phyloP scores from a whole-genome alignment of 1,284 basidiomycete species.

The Testicularia cyperi region DNA sequence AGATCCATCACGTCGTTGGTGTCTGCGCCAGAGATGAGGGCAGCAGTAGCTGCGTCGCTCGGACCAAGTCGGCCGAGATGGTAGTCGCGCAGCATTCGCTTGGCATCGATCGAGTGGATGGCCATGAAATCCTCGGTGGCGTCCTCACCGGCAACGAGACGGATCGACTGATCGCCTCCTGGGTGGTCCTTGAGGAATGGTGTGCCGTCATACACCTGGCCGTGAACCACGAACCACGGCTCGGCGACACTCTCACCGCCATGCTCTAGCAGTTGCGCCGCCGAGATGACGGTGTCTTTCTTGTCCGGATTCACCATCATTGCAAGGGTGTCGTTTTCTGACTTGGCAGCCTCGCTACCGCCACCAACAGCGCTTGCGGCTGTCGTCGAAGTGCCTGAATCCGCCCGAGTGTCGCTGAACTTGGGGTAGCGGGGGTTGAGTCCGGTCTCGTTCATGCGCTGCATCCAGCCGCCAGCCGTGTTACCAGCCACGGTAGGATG shows the following conservation, averaged over 20 bases:
- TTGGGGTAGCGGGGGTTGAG: conserved; percentile 63
- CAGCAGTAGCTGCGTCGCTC: neutral
- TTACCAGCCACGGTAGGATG: conserved; percentile 68
- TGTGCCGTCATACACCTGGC: conserved; percentile 66
- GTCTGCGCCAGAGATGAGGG: conserved; percentile 7
- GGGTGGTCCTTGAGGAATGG: conserved; percentile 68
- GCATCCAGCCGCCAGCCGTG: conserved; percentile 69
- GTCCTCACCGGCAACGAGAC: conserved; percentile 68
- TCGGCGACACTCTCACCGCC: conserved; percentile 60
- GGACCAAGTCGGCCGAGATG: conserved; percentile 36
- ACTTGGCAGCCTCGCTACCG: neutral
- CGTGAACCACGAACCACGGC: conserved; percentile 69
- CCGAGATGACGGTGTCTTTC: conserved; percentile 63
- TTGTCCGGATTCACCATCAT: conserved; percentile 43
- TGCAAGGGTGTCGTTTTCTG: conserved; percentile 35
- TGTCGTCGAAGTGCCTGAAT: neutral
- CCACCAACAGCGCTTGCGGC: neutral
- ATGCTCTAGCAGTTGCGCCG: conserved; percentile 65
- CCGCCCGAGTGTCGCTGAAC: conserved; percentile 11
- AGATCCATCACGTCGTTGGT: conserved; percentile 37
- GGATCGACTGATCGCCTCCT: conserved; percentile 69
- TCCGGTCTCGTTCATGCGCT: conserved; percentile 66
- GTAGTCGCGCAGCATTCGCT: conserved; percentile 64
- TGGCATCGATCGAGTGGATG: conserved; percentile 66
- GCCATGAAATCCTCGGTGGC: conserved; percentile 70